Evolutionary conservation across 768 basidiomycete species (phyloP), one percentile per base, ranked within the genome.

Genomic region (Lentinula lateritia): DNA sequence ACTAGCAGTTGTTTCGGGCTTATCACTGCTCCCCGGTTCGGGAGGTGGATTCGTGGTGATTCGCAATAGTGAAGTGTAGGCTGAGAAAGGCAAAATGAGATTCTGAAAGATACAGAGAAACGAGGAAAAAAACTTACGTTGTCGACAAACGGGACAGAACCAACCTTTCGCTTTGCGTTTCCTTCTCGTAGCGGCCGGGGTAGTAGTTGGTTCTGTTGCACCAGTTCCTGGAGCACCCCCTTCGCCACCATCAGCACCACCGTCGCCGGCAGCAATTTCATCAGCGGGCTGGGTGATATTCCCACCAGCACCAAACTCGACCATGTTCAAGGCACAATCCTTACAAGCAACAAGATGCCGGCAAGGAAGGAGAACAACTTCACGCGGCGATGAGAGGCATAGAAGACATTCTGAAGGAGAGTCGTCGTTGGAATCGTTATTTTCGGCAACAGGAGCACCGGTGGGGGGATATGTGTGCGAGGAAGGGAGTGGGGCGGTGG

Each of bases 111-210:
- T n/a, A 54, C 34, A 41, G 59, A 60, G 28, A 50, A 46, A 28
- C 55, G 38, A 55, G n/a, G 46, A 61, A 45, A 61, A n/a, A 58
- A 5, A 82, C 92, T 73, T 70, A 95, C 93, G 93, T 80, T 95
- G 94, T 66, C 95, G 84, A 73, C 95, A 96, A 53, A 98, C 92
- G 34, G 95, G 95, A 71, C 95, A 98, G 81, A 90, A 93, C 95
- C 95, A 98, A 5, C 95, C 95, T 74, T 98, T 98, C 0, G 93
- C 90, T 76, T 93, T 95, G 66, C 93, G 82, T 79, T 94, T 95
- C 70, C 94, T 80, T 63, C 93, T 80, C 36, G 53, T 9, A n/a
- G 70, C 59, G 7, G 66, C 32, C 28, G 67, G 54, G 10, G 65
- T 34, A 38, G 32, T 54, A 32, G 53, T 38, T 23, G 58, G 15